Evolutionary conservation across 1,284 basidiomycete species (phyloP).

Genomic region (Coniophora puteana): DNA sequence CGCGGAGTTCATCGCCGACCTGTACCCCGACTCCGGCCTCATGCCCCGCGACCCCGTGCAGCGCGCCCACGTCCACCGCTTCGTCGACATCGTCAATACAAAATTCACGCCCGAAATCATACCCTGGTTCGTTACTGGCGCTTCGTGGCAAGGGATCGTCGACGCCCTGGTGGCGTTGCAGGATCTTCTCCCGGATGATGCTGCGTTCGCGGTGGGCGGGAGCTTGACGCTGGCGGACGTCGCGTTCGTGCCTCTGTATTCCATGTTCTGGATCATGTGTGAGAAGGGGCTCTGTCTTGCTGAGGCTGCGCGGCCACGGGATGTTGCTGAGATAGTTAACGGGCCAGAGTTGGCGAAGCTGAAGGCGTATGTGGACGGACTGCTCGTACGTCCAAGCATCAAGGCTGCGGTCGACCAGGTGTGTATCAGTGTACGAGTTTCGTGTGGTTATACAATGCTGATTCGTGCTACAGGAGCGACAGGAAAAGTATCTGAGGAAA

Average conservation of each 20-base stretch:
- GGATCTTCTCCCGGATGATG: conserved; percentile 23
- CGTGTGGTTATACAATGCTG: too few relatives aligned
- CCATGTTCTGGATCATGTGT: too few relatives aligned
- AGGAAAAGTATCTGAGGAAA: too few relatives aligned
- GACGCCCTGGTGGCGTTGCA: conserved; percentile 27
- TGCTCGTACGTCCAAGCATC: conserved; percentile 43
- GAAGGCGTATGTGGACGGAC: conserved; percentile 35
- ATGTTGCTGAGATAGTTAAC: conserved; percentile 32
- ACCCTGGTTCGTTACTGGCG: conserved; percentile 18
- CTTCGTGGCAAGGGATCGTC: conserved; percentile 20
- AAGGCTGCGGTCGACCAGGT: conserved; percentile 44
- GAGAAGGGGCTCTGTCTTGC: conserved; percentile 44
- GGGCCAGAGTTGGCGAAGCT: conserved; percentile 37
- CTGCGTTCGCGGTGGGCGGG: conserved; percentile 27
- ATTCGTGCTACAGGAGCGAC: too few relatives aligned
- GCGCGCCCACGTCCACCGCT: conserved; percentile 55
- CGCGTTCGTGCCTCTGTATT: too few relatives aligned
- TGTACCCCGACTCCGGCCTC: conserved; percentile 41
- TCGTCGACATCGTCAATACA: conserved; percentile 48
- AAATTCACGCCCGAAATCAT: conserved; percentile 11
- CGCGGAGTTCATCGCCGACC: conserved; percentile 59
- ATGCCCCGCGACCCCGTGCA: conserved; percentile 51
- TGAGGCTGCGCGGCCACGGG: conserved; percentile 37
- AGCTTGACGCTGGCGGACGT: too few relatives aligned
- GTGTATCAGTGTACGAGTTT: too few relatives aligned